Percentiles rank a stretch among this genome's conserved stretches.
These are phyloP conservation scores for Pythium biforme DNA, from an alignment of 352 stramenopile species.

Conservation along the genomic window DNA sequence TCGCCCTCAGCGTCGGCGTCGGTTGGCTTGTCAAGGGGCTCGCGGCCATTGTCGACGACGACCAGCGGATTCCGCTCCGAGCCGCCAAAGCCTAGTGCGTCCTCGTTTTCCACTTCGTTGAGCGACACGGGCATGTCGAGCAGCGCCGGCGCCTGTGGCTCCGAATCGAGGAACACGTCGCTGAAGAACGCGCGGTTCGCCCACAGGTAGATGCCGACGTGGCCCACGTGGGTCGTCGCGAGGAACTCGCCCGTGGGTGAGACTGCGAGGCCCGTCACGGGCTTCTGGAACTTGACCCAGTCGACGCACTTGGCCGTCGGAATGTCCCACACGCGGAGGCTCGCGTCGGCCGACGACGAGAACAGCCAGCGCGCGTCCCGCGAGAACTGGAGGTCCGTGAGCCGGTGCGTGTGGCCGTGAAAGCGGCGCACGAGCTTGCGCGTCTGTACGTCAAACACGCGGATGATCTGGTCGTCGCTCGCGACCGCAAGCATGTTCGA, in stretches of 20 bases:
- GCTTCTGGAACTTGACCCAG: constrained; percentile 92
- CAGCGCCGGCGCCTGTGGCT: constrained; percentile 67
- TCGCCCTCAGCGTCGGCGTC: constrained; percentile 13
- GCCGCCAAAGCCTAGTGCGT: constrained; percentile 49
- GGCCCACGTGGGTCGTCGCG: constrained; percentile 91
- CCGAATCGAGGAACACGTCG: constrained; percentile 80
- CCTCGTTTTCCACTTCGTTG: constrained; percentile 78
- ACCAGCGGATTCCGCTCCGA: constrained; percentile 50
- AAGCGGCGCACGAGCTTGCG: constrained; percentile 88
- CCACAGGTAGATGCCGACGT: constrained; percentile 94
- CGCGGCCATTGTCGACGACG: constrained; percentile 21
- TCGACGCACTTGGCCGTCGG: constrained; percentile 94
- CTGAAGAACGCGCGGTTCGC: constrained; percentile 94
- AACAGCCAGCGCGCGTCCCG: constrained; percentile 89
- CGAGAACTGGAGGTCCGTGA: constrained; percentile 91
- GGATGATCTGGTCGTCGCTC: constrained; percentile 86
- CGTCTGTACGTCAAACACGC: constrained; percentile 85
- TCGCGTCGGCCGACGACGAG: constrained; percentile 83
- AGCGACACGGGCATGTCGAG: constrained; percentile 92
- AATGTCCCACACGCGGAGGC: constrained; percentile 93
- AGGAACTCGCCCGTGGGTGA: constrained; percentile 96
- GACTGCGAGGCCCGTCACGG: constrained; percentile 89
- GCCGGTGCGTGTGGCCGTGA: constrained; percentile 70
- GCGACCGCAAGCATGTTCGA: constrained; percentile 86
- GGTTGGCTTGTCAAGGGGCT: neutral